These are phyloP conservation scores for Schrenkiella parvula DNA, from an alignment of 345 rosid species.

Conservation along the genomic window DNA sequence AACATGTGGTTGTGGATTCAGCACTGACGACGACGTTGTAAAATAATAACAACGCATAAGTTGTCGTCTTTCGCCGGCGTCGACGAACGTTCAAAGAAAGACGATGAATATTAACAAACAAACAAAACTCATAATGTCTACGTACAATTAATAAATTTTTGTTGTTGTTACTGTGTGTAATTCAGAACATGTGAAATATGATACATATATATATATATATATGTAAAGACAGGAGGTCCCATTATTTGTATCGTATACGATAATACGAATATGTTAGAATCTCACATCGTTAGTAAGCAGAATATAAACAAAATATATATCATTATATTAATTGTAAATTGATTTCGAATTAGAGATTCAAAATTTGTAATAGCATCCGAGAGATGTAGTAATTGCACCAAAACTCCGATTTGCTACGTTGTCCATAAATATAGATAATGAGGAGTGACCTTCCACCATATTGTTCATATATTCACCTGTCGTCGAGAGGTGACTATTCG, in stretches of 20 bases:
- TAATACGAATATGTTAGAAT: not conserved
- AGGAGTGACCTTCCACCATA: conserved; percentile 22
- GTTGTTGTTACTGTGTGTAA: not conserved
- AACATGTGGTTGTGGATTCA: conserved; percentile 11
- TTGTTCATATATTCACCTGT: not conserved
- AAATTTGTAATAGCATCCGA: not conserved
- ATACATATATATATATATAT: not conserved
- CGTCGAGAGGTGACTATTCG: not conserved
- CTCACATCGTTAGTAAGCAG: not conserved
- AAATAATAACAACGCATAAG: not conserved
- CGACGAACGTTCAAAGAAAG: conserved; percentile 14
- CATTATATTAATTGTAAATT: not conserved
- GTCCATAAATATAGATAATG: not conserved
- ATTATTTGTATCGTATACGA: not conserved
- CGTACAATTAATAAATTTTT: not conserved
- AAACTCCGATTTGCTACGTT: conserved; percentile 1
- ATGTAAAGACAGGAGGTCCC: not conserved
- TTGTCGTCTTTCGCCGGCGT: conserved; percentile 23
- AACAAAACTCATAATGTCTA: conserved; percentile 6
- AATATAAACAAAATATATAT: not conserved
- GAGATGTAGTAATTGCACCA: too few relatives aligned
- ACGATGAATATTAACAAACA: not conserved
- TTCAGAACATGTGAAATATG: conserved; percentile 1
- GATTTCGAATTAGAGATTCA: not conserved
- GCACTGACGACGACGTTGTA: conserved; percentile 3